A percentile compares a stretch with the other conserved stretches of the same genome.
Evolutionary conservation across 768 basidiomycete genomes (phyloP).

Genomic region (Calocybe cyanea): DNA sequence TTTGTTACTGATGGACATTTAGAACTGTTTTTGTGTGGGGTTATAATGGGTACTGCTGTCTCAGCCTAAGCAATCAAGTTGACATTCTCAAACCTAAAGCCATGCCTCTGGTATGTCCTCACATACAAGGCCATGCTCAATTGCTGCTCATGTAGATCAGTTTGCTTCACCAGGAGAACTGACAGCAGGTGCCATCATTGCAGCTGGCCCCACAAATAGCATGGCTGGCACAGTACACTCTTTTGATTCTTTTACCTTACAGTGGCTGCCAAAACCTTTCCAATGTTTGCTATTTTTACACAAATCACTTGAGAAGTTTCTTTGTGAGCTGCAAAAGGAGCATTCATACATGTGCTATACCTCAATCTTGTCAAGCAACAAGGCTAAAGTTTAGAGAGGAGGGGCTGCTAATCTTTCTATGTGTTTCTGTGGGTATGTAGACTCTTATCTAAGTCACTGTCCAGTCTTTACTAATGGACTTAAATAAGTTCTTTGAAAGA

Average conservation of each 20-base stretch:
- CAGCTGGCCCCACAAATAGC: conserved; percentile 81
- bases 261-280: no score
- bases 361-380: no score
- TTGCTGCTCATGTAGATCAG: conserved; percentile 26
- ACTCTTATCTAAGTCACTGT: no score
- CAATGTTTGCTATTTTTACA: no score
- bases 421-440: no score
- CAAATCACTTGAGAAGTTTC: no score
- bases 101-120: conserved; percentile 74
- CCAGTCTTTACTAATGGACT: no score
- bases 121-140: background rate
- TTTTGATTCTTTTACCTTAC: conserved; percentile 5
- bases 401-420: no score
- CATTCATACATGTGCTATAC: no score
- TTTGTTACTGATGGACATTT: background rate
- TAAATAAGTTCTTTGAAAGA: no score
- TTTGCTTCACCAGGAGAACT: conserved; percentile 70
- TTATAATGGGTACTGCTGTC: conserved; percentile 86
- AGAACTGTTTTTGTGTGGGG: conserved; percentile 85
- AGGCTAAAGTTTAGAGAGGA: no score
- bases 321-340: no score
- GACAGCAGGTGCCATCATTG: conserved; percentile 60
- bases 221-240: conserved; percentile 73
- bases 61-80: conserved; percentile 84
- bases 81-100: conserved; percentile 77